These are phyloP conservation scores for Euphorbia lathyris DNA, from an alignment of 345 rosid genomes.

Conservation along the genomic window DNA sequence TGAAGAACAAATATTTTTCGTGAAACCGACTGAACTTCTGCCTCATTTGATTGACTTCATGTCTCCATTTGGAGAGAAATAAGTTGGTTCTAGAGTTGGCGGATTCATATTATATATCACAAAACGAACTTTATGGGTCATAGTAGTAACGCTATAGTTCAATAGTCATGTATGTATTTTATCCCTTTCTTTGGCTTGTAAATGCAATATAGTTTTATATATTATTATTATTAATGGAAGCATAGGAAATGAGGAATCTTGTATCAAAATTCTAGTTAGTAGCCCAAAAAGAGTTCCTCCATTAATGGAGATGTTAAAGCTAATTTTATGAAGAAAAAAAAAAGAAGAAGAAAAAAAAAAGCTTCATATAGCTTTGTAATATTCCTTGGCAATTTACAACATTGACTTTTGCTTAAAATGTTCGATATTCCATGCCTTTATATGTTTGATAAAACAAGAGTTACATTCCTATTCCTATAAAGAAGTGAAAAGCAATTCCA, in stretches of 20 bases:
- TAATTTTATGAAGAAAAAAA: background rate
- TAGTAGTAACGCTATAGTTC: too few relatives aligned
- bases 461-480: background rate
- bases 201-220: too few relatives aligned
- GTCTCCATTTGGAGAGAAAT: too few relatives aligned
- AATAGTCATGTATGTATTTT: too few relatives aligned
- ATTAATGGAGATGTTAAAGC: slow-evolving; percentile 2
- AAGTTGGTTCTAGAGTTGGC: too few relatives aligned
- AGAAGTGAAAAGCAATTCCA: background rate
- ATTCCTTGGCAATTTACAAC: background rate
- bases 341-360: background rate
- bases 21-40: too few relatives aligned
- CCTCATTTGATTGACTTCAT: too few relatives aligned
- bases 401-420: background rate
- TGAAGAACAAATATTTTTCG: too few relatives aligned
- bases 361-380: background rate
- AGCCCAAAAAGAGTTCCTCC: slow-evolving; percentile 3
- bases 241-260: background rate
- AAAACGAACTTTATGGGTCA: too few relatives aligned
- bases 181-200: too few relatives aligned
- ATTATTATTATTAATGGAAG: too few relatives aligned
- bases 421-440: slow-evolving; percentile 11
- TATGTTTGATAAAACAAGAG: background rate
- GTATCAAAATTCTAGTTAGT: background rate
- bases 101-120: too few relatives aligned